These are phyloP conservation scores for Glonium stellatum DNA, from an alignment of 495 filamentous ascomycete genomes.

Conservation along the genomic window DNA sequence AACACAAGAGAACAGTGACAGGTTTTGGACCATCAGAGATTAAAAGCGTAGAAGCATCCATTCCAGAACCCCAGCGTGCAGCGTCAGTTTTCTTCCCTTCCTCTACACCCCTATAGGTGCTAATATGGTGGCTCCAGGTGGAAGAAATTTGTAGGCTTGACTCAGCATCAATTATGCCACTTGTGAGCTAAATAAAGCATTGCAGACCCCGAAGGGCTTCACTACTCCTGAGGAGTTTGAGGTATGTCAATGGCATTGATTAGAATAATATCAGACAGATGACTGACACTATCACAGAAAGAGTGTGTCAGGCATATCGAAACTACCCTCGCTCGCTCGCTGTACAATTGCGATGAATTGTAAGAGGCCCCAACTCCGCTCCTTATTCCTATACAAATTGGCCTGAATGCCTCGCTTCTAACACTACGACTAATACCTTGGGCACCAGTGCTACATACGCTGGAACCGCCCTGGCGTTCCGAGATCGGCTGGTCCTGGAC, in stretches of 20 bases:
- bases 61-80: slow-evolving; percentile 81
- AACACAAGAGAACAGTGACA: slow-evolving; percentile 91
- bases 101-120: neutral
- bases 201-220: slow-evolving; percentile 60
- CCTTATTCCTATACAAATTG: neutral
- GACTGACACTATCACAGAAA: slow-evolving; percentile 41
- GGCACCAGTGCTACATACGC: slow-evolving; percentile 69
- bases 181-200: neutral
- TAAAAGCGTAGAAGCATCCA: slow-evolving; percentile 81
- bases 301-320: slow-evolving; percentile 92
- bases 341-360: slow-evolving; percentile 96
- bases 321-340: slow-evolving; percentile 87
- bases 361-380: slow-evolving; percentile 31
- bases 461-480: slow-evolving; percentile 81
- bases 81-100: slow-evolving; percentile 47
- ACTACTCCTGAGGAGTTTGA: slow-evolving; percentile 67
- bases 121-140: slow-evolving; percentile 46
- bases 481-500: slow-evolving; percentile 85
- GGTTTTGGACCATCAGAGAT: slow-evolving; percentile 86
- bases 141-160: slow-evolving; percentile 61
- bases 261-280: slow-evolving; percentile 1
- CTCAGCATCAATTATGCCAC: slow-evolving; percentile 5
- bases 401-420: no score
- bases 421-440: neutral
- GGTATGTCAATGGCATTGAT: slow-evolving; percentile 35